phyloP scores from a whole-genome alignment of 768 basidiomycete species.

The Tricholoma bakamatsutake region DNA sequence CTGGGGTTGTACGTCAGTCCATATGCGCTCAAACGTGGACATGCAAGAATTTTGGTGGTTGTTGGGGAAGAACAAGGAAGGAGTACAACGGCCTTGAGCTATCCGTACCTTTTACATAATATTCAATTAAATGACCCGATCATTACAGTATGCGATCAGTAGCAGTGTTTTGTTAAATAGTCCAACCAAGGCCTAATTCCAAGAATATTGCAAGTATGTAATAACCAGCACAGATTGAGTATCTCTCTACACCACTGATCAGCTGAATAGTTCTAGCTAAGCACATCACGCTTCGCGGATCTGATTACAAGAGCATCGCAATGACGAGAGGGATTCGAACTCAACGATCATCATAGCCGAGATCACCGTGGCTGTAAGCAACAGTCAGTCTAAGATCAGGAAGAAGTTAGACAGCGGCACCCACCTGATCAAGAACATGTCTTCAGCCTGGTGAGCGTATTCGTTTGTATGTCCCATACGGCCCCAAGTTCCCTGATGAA shows the following conservation, averaged over 20 bases:
- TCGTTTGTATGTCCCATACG: slow-evolving; percentile 40
- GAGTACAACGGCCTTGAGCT: neutral
- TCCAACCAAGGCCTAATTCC: no score
- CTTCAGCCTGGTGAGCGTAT: slow-evolving; percentile 19
- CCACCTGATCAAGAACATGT: neutral
- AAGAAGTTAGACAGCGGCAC: neutral
- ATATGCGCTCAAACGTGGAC: slow-evolving; percentile 4
- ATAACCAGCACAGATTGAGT: no score
- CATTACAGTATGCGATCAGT: no score
- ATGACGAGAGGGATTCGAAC: neutral
- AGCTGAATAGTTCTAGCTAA: neutral
- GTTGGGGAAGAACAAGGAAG: neutral
- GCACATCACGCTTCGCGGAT: neutral
- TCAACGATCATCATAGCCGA: neutral
- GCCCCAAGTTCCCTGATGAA: slow-evolving; percentile 25
- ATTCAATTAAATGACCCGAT: no score
- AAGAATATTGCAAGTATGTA: no score
- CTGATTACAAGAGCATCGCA: neutral
- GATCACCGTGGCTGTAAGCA: neutral
- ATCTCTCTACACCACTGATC: neutral
- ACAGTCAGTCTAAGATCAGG: neutral
- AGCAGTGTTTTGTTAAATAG: no score
- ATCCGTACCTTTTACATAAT: no score
- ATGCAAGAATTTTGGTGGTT: slow-evolving; percentile 1
- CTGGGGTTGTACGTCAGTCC: slow-evolving; percentile 10